phyloP scores from a whole-genome alignment of 345 rosid species.

The Linum trigynum region DNA sequence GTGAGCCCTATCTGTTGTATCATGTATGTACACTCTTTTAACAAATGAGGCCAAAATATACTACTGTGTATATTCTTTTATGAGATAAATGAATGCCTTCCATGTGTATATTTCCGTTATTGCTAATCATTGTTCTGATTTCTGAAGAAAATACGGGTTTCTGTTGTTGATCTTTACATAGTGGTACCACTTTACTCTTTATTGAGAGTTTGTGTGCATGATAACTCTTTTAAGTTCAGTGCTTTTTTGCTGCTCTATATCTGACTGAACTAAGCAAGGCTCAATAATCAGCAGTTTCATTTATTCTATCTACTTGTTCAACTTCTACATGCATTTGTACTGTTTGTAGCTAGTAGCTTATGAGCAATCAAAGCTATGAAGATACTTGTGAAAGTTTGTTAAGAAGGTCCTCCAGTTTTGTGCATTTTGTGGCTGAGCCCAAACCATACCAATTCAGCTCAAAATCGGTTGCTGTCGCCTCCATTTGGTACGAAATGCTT shows the following conservation, averaged over 20 bases:
- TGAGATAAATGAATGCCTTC: constrained; percentile 18
- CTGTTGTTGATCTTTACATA: neutral
- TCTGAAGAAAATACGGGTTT: constrained; percentile 6
- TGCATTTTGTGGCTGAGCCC: neutral
- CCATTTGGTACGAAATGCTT: too few species aligned
- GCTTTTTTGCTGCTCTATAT: too few species aligned
- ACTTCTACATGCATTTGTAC: too few species aligned
- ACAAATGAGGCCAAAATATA: constrained; percentile 22
- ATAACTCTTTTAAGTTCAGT: too few species aligned
- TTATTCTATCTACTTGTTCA: neutral
- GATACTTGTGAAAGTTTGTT: neutral
- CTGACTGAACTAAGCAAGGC: neutral
- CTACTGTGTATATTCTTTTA: constrained; percentile 37
- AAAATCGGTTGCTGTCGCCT: too few species aligned
- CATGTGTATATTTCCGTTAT: constrained; percentile 41
- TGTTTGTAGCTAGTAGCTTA: too few species aligned
- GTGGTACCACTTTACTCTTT: neutral
- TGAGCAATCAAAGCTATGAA: neutral
- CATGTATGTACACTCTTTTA: constrained; percentile 20
- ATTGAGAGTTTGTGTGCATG: neutral
- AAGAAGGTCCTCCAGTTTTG: neutral
- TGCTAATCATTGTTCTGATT: constrained; percentile 32
- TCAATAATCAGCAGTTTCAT: neutral
- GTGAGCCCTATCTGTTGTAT: constrained; percentile 15
- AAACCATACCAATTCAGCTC: too few species aligned